Conservation (phyloP, 495 filamentous ascomycete genomes). For the Entonaema liquescens region DNA sequence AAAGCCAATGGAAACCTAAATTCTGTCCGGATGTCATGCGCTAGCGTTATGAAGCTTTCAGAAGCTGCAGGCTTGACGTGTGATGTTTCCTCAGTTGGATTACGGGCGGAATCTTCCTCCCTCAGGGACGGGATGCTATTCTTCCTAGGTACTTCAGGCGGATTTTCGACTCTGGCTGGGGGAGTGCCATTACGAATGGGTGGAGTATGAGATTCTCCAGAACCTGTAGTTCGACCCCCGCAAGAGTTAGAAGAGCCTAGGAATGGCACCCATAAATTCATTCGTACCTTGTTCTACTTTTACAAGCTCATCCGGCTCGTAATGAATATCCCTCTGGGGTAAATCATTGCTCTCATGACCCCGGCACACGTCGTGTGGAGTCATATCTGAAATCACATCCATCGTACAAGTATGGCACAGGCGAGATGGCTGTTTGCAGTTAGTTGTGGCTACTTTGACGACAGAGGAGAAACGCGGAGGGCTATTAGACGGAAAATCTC, state of each 20-base stretch:
- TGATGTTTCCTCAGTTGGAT: not conserved
- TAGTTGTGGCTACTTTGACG: not conserved
- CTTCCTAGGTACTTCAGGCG: not conserved
- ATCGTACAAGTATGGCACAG: not conserved
- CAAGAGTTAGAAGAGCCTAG: not conserved
- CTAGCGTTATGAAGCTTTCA: slow-evolving; percentile 5
- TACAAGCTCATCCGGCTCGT: not conserved
- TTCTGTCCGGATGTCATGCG: not conserved
- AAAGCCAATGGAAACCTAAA: slow-evolving; percentile 5
- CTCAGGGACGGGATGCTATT: not conserved
- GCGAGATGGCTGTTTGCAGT: too few species aligned
- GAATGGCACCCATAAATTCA: not conserved
- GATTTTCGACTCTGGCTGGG: not conserved
- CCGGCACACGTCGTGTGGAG: not conserved
- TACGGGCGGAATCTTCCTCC: not conserved
- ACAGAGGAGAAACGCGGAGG: not conserved
- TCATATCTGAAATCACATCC: not conserved
- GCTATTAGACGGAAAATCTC: not conserved
- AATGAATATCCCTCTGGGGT: not conserved
- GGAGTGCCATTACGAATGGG: not conserved
- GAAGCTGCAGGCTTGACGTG: not conserved
- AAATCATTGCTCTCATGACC: not conserved
- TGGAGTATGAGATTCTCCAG: not conserved
- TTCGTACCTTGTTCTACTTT: not conserved
- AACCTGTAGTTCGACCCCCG: not conserved